A percentile compares a stretch with the other conserved stretches of the same genome.
Evolutionary conservation across 1,284 basidiomycete species (phyloP).

Genomic region (Mycena citricolor): DNA sequence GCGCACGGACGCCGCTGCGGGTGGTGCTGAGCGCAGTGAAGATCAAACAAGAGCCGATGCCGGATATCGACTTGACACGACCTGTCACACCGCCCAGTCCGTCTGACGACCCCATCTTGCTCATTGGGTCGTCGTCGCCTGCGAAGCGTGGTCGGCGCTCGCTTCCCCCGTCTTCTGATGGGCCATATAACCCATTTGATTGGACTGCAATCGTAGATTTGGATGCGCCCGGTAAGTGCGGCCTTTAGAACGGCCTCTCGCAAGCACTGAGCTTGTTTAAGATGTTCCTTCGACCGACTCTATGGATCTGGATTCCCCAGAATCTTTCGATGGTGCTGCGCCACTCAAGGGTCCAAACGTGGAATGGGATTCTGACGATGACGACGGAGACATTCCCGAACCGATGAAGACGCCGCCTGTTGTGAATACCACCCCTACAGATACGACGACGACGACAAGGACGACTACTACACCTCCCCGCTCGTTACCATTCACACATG

Average conservation of each 20-base stretch:
- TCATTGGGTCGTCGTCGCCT: slow-evolving; percentile 41
- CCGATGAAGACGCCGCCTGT: neutral
- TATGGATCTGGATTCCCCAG: slow-evolving; percentile 25
- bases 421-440: neutral
- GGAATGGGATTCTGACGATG: slow-evolving; percentile 21
- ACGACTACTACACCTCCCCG: neutral
- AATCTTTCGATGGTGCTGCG: slow-evolving; percentile 16
- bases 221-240: slow-evolving; percentile 1
- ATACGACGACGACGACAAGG: no score
- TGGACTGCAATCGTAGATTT: slow-evolving; percentile 4
- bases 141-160: neutral
- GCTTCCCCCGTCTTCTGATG: slow-evolving; percentile 10
- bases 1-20: slow-evolving; percentile 13
- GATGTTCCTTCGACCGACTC: slow-evolving; percentile 17
- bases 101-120: slow-evolving; percentile 67
- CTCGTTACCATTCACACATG: no score
- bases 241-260: no score
- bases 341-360: slow-evolving; percentile 7
- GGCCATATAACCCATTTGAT: slow-evolving; percentile 9
- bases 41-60: slow-evolving; percentile 63
- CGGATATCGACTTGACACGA: slow-evolving; percentile 56
- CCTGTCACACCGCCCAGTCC: slow-evolving; percentile 70
- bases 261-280: neutral
- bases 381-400: slow-evolving; percentile 19
- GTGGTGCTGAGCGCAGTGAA: slow-evolving; percentile 17